phyloP scores from a whole-genome alignment of 495 filamentous ascomycete species.

The Cetradonia linearis region DNA sequence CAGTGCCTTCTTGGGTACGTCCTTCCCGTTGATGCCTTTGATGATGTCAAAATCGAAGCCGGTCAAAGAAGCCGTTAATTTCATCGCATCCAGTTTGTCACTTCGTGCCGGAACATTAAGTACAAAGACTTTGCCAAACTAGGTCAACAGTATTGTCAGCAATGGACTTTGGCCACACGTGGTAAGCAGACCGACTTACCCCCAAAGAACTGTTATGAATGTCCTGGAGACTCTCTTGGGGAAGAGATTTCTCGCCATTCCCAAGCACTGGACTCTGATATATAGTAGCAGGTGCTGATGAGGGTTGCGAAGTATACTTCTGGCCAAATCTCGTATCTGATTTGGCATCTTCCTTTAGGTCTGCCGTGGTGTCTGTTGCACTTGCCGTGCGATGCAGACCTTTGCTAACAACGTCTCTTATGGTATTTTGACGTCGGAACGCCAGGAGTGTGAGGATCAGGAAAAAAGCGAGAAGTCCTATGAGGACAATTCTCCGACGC shows the following conservation, averaged over 20 bases:
- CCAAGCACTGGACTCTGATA: slow-evolving; percentile 7
- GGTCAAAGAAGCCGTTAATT: slow-evolving; percentile 40
- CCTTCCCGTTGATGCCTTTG: slow-evolving; percentile 39
- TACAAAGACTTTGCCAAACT: slow-evolving; percentile 53
- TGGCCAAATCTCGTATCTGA: background rate
- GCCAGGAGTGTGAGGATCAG: slow-evolving; percentile 15
- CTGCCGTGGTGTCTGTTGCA: background rate
- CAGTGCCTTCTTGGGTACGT: slow-evolving; percentile 33
- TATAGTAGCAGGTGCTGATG: background rate
- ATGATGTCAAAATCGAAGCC: slow-evolving; percentile 47
- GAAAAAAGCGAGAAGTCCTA: slow-evolving; percentile 13
- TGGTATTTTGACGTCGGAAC: slow-evolving; percentile 18
- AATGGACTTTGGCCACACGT: background rate
- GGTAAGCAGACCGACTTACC: background rate
- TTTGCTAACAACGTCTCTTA: slow-evolving; percentile 9
- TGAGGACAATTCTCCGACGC: slow-evolving; percentile 14
- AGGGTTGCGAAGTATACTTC: slow-evolving; percentile 1
- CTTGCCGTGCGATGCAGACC: background rate
- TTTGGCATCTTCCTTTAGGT: background rate
- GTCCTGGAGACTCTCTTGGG: slow-evolving; percentile 11
- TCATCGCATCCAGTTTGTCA: slow-evolving; percentile 53
- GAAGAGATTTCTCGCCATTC: slow-evolving; percentile 13
- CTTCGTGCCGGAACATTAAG: slow-evolving; percentile 51
- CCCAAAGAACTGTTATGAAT: slow-evolving; percentile 19
- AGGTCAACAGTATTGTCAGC: slow-evolving; percentile 7